Evolutionary conservation across 176 grass and related monocot species (phyloP), one percentile per base, ranked within the genome.

Genomic region (Raddia distichophylla): DNA sequence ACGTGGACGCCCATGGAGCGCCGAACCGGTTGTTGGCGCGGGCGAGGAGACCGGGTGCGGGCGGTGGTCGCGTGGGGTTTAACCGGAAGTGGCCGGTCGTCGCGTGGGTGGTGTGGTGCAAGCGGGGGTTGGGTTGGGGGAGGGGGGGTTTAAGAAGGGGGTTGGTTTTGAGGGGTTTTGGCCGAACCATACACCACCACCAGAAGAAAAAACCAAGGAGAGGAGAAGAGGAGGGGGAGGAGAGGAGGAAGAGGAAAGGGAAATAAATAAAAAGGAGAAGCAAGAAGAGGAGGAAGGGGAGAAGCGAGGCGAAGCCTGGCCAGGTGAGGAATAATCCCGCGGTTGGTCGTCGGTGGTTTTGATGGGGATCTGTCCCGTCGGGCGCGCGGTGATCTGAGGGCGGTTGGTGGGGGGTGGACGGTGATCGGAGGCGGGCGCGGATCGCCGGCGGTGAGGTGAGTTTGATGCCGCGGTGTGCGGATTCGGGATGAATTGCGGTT

Each of bases 81-180:
- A 85, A 91, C 94, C 74, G 86, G 89, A 45, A 35, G 22, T 67
- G 32, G 47, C 87, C 79, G 82, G 91, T 91, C 84, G 55, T 40
- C 8, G 73, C 27, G 33, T 33, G 79, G 85, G 81, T 84, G 78
- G 87, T 49, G 83, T 80, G 49, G 69, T 84, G 89, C 67, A 69
- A 87, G 86, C 60, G 79, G 60, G 87, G 71, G 83, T 79, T 76
- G 79, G 82, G 37, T 40, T 40, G 37, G 37, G 37, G 55, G 48
- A 10, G 71, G 87, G 83, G 83, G 89, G 81, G 79, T 88, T 80
- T 79, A 88, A 83, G 79, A 86, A 75, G 88, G 72, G 71, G 81
- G 83, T 84, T 91, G 96, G 86, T 95, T 95, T 91, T 84, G 50
- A 91, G 93, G 90, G 96, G 89, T 93, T 98, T 98, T 95, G 89